Conservation (phyloP, 2,329 filamentous ascomycete genomes). For the Pseudogymnoascus sp. region DNA sequence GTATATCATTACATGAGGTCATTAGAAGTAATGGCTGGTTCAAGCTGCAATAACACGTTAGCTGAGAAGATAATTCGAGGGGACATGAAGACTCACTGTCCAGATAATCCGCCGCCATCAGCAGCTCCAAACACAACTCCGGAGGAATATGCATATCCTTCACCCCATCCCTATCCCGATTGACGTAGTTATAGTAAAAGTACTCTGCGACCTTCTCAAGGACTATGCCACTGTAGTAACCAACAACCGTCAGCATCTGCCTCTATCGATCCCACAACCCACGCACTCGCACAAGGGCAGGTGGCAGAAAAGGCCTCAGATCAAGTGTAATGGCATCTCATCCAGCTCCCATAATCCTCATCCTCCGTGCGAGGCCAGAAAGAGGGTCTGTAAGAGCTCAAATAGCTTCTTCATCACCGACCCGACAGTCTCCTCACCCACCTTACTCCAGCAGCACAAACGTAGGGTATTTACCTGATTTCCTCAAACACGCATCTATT, state of each 20-base stretch:
- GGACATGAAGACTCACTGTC: constrained; percentile 45
- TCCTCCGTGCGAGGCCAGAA: constrained; percentile 18
- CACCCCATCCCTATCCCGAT: constrained; percentile 64
- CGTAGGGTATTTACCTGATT: constrained; percentile 56
- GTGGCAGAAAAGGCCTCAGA: constrained; percentile 41
- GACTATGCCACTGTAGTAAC: constrained; percentile 54
- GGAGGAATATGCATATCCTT: constrained; percentile 76
- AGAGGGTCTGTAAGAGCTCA: constrained; percentile 30
- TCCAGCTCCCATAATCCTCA: constrained; percentile 26
- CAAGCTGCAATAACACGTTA: constrained; percentile 10
- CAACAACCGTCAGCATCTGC: constrained; percentile 16
- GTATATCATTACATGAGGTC: constrained; percentile 5
- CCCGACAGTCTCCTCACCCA: background rate
- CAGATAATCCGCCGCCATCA: constrained; percentile 72
- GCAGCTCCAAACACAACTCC: constrained; percentile 69
- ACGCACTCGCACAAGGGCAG: background rate
- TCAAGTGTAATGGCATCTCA: constrained; percentile 56
- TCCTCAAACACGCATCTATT: constrained; percentile 64
- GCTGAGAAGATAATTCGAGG: background rate
- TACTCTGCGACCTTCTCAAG: constrained; percentile 80
- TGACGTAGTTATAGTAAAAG: constrained; percentile 74
- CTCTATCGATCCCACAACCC: constrained; percentile 11
- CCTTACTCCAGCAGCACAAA: background rate
- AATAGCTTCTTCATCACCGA: constrained; percentile 17
- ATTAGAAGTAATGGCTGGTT: constrained; percentile 16